Base-by-base conservation (phyloP, 179 eudicot species). In the Amaranthus tricolor region DNA sequence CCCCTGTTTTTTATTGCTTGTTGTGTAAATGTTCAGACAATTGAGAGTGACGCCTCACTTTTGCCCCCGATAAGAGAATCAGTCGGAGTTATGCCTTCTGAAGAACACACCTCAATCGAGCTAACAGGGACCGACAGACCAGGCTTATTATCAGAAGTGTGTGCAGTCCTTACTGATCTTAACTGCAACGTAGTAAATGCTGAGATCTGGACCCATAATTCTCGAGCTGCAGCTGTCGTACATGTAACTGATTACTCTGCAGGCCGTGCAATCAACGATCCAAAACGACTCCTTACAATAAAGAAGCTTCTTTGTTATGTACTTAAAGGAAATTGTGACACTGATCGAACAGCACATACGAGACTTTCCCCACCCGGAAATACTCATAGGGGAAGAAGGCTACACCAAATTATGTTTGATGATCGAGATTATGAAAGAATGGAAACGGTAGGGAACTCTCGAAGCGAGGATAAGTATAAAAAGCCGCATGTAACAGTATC, bases 181-280 rank as follows among this genome's bases (percentile, higher is more conserved):
- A 84, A 80, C 78, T 93, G 94, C 62, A 91, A 89, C 52, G 91
- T 93, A 47, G 95, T 87, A 7, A 88, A 83, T 68, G 98, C 95
- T 2, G 97, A 91, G 84, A 88, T 91, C 79, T 93, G 98, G 98
- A 93, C 98, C 5, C 98, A 93, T 74, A 93, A 87, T 66, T 79
- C 87, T 48, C 85, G 98, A 61, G 91, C 91, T 21, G 95, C 98
- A 57, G 90, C 90, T 6, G 94, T 93, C 43, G 90, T 91, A 62
- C 88, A 86, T 59, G 95, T 93, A 54, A 88, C 89, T 11, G 95
- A 91, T 77, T 76, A 69, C 31, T 80, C 85, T 6, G 83, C 88
- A 7, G 81, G 88, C 6, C 74, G 76, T 24, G 90, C 94, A 10
- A 81, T 91, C 40, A 73, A 85, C 68, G 96, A 93, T 78, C 89